Conservation (phyloP, 805 yeast genomes). For the Candida sanyiensis region DNA sequence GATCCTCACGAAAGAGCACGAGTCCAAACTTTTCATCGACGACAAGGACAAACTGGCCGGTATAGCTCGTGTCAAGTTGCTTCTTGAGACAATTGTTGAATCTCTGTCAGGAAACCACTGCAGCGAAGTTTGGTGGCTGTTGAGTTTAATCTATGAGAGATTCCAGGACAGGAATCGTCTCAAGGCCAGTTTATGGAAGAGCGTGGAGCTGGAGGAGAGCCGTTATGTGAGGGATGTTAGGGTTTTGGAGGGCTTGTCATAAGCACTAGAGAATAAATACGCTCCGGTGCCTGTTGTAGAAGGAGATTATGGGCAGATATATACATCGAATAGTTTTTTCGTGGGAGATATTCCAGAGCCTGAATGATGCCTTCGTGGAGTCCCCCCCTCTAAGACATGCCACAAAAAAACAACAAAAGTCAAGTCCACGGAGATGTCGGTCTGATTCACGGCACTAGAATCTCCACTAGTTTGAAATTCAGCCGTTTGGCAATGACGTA, state of each 20-base stretch:
- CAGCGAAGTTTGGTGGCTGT: constrained; percentile 66
- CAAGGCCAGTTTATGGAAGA: constrained; percentile 50
- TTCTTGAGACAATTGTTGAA: constrained; percentile 33
- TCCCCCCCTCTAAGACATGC: too few species aligned
- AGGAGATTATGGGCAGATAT: not conserved
- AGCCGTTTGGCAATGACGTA: constrained; percentile 2
- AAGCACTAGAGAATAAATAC: too few species aligned
- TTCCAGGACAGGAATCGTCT: constrained; percentile 46
- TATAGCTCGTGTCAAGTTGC: constrained; percentile 32
- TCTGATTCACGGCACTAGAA: too few species aligned
- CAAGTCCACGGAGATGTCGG: too few species aligned
- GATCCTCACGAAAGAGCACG: constrained; percentile 11
- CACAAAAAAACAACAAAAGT: too few species aligned
- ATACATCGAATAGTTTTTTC: not conserved
- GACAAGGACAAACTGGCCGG: constrained; percentile 56
- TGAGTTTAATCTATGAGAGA: constrained; percentile 57
- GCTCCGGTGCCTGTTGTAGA: not conserved
- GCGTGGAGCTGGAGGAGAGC: constrained; percentile 57
- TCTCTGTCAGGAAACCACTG: constrained; percentile 37
- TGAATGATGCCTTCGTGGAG: too few species aligned
- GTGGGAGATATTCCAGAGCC: too few species aligned
- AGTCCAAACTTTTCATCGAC: constrained; percentile 38
- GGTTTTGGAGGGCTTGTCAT: not conserved
- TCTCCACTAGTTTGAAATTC: too few species aligned
- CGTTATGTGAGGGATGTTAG: constrained; percentile 44